Base-by-base conservation (phyloP, 2,329 filamentous ascomycete genomes). In the Blastomyces parvus region DNA sequence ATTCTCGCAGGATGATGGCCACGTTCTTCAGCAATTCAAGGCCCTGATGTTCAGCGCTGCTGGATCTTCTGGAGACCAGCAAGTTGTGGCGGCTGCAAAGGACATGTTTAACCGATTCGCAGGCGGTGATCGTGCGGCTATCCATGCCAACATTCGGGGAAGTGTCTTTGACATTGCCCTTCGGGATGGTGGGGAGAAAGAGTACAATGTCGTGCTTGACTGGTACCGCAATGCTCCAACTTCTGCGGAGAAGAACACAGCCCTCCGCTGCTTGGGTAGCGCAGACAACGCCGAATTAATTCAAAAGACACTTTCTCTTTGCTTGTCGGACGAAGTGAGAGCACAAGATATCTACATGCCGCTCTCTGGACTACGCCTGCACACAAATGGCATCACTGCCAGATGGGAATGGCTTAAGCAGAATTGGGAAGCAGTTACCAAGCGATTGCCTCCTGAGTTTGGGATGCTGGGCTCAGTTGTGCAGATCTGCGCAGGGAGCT, bases 11-110 rank as follows among this genome's bases (percentile, higher is more conserved):
- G 83, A 83, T 3, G 93, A 97, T 70, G 90, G 89, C 59, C 92
- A 97, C 73, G 87, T 97, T 68, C 83, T 92, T 74, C 91, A 96
- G 76, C 92, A 97, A 74, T 95, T 96, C 83, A 97, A 97, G 81
- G 87, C 86, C 17, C 84, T 97, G 73, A 84, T 97, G 74, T 97
- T 97, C 73, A 89, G 89, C 65, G 85, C 83, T 68, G 91, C 93
- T 60, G 93, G 92, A 64, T 80, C 90, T 68, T 84, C 87, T 56
- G 91, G 91, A 42, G 93, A 97, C 70, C 80, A 91, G 70, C 81
- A 83, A 68, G 85, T 96, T 65, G 85, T 93, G 72, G 82, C 86
- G 59, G 90, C 91, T 8, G 88, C 91, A 8, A 88, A 91, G 77
- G 89, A 92, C 36, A 95, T 97, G 89, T 96, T 97, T 74, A 82